A percentile compares a stretch with the other conserved stretches of the same genome.
phyloP scores from a whole-genome alignment of 164 flowering plant species.

The Vitis labrusca region DNA sequence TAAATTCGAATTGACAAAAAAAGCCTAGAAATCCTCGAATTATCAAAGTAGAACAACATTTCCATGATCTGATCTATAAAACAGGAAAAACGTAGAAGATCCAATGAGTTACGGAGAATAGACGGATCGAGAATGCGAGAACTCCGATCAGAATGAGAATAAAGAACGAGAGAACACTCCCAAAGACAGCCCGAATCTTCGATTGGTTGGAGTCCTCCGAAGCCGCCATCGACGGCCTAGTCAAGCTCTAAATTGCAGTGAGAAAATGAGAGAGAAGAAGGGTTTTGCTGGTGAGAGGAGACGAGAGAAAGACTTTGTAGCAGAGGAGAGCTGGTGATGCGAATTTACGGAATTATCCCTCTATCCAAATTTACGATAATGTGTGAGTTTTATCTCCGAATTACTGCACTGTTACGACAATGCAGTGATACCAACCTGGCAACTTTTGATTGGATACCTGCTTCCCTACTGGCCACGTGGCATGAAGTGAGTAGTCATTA shows the following conservation, averaged over 20 bases:
- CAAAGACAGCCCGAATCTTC: constrained; percentile 64
- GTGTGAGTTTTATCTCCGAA: background rate
- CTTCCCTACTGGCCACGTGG: too few species aligned
- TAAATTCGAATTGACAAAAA: background rate
- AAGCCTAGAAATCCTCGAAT: too few species aligned
- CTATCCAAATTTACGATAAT: constrained; percentile 1
- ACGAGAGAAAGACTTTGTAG: constrained; percentile 17
- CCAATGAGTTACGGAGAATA: constrained; percentile 71
- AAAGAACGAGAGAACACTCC: constrained; percentile 72
- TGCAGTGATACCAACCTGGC: too few species aligned
- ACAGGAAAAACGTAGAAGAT: background rate
- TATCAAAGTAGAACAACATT: background rate
- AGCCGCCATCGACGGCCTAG: constrained; percentile 41
- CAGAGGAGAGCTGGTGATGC: background rate
- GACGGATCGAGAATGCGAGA: constrained; percentile 98
- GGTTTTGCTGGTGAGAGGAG: background rate
- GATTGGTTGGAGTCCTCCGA: constrained; percentile 26
- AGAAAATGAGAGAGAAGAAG: constrained; percentile 5
- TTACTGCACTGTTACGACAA: too few species aligned
- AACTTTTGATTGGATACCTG: too few species aligned
- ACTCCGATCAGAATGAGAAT: constrained; percentile 87
- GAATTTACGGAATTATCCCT: constrained; percentile 12
- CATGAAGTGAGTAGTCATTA: too few species aligned
- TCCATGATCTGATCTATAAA: constrained; percentile 23
- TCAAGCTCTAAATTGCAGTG: background rate